Base-by-base conservation (phyloP, 106 monocot species). In the Phalaenopsis equestris region DNA sequence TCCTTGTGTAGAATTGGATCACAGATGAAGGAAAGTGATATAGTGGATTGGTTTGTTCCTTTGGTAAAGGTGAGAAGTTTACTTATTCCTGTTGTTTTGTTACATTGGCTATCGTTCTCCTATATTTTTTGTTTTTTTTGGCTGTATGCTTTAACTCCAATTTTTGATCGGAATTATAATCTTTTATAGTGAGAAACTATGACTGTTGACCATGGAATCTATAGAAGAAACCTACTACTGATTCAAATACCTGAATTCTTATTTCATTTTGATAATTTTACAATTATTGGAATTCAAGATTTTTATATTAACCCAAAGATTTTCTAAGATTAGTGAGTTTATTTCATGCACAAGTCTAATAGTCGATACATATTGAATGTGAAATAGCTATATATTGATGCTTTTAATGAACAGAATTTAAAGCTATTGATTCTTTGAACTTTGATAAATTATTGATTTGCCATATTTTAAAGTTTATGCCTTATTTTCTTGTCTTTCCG, bases 1-100 rank as follows among this genome's bases (percentile, higher is more conserved):
- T 93, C 93, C 80, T 83, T 95, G 16, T 95, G 95, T 78, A 81
- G 89, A 67, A 91, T 95, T 85, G 95, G 95, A 55, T 78, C 84
- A 67, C 95, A 95, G 65, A 95, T 95, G 95, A 95, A 89, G 84
- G 93, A 93, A 86, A 93, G 82, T 61, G 91, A 93, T 80, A 75
- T 93, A 18, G 91, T 93, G 48, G 93, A 93, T 67, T 93, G 85
- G 86, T 91, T 93, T 48, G 80, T 93, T 49, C 95, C 95, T 46
- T 83, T 95, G 73, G 95, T 95, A 15, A 95, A 95, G 92, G 95
- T 95, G 75, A 86, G 67, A 10, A 19, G 12, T 42, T 73, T 56
- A 45, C n/a, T 56, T 30, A 15, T 23, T 77, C 15, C 42, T 19
- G 41, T 43, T 43, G 18, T 21, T 21, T 42, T 75, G 48, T 23